These are phyloP conservation scores for Globisporangium abappressorium DNA, from an alignment of 352 stramenopile species.

Conservation along the genomic window DNA sequence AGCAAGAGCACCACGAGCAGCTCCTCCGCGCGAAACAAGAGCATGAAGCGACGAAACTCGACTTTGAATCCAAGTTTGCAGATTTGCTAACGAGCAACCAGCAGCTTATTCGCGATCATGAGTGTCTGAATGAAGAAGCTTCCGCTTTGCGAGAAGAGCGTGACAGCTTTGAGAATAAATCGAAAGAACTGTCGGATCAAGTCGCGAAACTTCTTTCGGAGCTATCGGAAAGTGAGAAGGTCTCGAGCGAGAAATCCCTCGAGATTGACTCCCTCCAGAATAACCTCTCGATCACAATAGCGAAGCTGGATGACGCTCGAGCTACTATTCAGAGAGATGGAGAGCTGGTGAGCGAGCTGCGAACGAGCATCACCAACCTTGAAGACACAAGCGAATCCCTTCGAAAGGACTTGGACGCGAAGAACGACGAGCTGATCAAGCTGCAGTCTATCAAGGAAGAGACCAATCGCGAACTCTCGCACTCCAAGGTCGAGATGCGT, in stretches of 20 bases:
- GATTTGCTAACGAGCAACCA: conserved; percentile 29
- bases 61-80: conserved; percentile 35
- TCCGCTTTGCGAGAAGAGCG: neutral
- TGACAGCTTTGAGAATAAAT: conserved; percentile 7
- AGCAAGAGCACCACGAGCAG: conserved; percentile 23
- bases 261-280: conserved; percentile 10
- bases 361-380: neutral
- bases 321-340: neutral
- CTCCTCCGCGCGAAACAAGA: conserved; percentile 24
- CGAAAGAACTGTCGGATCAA: conserved; percentile 1
- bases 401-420: conserved; percentile 5
- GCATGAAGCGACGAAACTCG: conserved; percentile 24
- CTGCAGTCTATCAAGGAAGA: conserved; percentile 3
- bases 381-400: conserved; percentile 3
- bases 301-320: conserved; percentile 18
- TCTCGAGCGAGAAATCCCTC: conserved; percentile 1
- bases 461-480: conserved; percentile 13
- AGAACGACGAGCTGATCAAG: neutral
- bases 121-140: neutral
- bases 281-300: neutral
- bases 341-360: conserved; percentile 1
- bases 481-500: conserved; percentile 15
- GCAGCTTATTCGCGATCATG: conserved; percentile 1
- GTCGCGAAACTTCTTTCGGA: conserved; percentile 1
- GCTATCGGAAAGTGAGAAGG: neutral